phyloP scores from a whole-genome alignment of 1,284 basidiomycete genomes.

The Austropuccinia psidii region DNA sequence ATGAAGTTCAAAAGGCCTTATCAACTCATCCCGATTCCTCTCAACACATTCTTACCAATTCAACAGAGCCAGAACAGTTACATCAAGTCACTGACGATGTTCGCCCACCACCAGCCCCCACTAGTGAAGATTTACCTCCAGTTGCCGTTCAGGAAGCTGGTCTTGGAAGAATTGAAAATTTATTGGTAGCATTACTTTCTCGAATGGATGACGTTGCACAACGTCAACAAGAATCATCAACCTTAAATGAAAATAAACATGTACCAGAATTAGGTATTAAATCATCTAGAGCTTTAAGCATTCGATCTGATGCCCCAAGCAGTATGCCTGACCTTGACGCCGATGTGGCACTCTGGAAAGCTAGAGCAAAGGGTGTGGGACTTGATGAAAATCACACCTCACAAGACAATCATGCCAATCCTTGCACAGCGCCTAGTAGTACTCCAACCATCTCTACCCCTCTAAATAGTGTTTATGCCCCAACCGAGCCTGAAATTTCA shows the following conservation, averaged over 20 bases:
- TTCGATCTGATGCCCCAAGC: neutral
- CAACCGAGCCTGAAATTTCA: conserved; percentile 22
- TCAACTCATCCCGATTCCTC: conserved; percentile 5
- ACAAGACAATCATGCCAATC: no score
- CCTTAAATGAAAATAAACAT: conserved; percentile 24
- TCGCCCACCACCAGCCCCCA: no score
- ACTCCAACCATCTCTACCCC: neutral
- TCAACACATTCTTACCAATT: conserved; percentile 11
- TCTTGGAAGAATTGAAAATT: conserved; percentile 31
- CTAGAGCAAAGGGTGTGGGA: conserved; percentile 18
- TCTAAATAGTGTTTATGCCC: neutral
- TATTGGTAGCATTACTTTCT: conserved; percentile 30
- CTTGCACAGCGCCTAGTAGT: no score
- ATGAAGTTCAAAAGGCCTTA: conserved; percentile 10
- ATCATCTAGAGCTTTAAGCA: neutral
- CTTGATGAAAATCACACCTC: neutral
- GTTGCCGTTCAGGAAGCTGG: conserved; percentile 36
- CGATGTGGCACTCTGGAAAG: conserved; percentile 36
- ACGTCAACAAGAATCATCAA: conserved; percentile 19
- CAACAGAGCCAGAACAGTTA: neutral
- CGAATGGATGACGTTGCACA: conserved; percentile 33
- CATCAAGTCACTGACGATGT: neutral
- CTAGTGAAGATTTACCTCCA: neutral
- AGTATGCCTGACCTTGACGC: conserved; percentile 30
- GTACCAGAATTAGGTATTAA: neutral